Evolutionary conservation across 345 rosid genomes (phyloP), one percentile per base, ranked within the genome.

Genomic region (Laguncularia racemosa): DNA sequence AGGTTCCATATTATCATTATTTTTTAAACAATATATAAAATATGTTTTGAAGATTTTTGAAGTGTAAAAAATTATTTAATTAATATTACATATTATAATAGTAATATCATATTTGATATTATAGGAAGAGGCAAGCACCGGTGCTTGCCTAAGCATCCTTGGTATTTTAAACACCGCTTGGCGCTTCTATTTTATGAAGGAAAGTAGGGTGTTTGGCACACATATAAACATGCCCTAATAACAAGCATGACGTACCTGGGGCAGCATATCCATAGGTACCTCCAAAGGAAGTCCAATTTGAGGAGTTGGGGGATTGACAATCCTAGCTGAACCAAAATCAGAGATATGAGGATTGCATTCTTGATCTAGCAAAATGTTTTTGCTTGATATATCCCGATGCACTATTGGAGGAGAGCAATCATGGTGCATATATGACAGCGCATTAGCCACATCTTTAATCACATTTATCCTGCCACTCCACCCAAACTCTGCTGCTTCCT

Each of bases 381-480:
- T 64, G 55, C 20, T 64, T 0, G 61, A 64, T 6, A 56, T 21
- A 50, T 56, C 61, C 11, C 55, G 48, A 44, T n/a, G n/a, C n/a
- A n/a, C n/a, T n/a, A 63, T 63, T 0, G 50, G 67, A 16, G 50
- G 55, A 16, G 0, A 12, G 59, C 67, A 56, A 48, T 63, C 61
- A 55, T 33, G 54, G 50, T 63, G 56, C 56, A 49, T 16, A 6
- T 63, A 48, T 11, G n/a, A 48, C 26, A 56, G 47, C n/a, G 50
- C 61, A 6, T 63, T 17, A 2, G 46, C 67, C 14, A 64, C 26
- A 1, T 61, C 61, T 44, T 50, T 33, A 13, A 47, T 18, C 3
- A 48, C 61, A n/a, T 50, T 66, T 38, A 46, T 2, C 46, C 77
- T 67, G 33, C 64, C 60, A 0, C 1, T 2, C 85, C 71, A 80